Percentiles rank a stretch among this genome's conserved stretches.
Conservation (phyloP, 441 rosid species). For the Bruguiera hainesii region DNA sequence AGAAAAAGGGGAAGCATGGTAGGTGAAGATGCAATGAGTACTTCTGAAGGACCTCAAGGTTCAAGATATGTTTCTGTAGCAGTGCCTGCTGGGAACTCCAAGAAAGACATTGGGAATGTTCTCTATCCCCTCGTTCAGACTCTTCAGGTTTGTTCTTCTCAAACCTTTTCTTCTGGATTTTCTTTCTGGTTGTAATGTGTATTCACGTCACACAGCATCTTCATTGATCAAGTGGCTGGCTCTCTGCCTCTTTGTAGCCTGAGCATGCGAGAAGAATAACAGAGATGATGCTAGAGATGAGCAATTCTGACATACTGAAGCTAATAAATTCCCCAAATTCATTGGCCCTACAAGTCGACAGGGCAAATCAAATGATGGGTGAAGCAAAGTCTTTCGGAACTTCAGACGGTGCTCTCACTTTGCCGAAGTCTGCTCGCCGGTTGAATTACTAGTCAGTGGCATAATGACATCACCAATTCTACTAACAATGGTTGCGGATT, state of each 20-base stretch:
- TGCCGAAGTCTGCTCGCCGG: not conserved
- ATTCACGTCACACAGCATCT: no score
- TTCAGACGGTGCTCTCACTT: no score
- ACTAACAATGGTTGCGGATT: not conserved
- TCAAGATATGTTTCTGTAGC: slow-evolving; percentile 9
- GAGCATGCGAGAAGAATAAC: not conserved
- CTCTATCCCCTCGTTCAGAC: slow-evolving; percentile 8
- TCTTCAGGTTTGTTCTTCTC: no score
- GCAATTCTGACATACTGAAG: no score
- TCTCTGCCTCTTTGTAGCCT: no score
- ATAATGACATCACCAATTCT: not conserved
- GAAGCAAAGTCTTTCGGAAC: no score
- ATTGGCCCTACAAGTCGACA: no score
- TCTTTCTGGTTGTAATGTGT: no score
- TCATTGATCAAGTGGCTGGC: no score
- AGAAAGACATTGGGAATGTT: slow-evolving; percentile 14
- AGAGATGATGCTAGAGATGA: not conserved
- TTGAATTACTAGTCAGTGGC: not conserved
- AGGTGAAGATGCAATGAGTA: slow-evolving; percentile 10
- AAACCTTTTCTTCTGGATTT: no score
- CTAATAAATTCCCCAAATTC: no score
- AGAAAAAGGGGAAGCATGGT: slow-evolving; percentile 8
- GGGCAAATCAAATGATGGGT: no score
- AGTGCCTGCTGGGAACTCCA: slow-evolving; percentile 8
- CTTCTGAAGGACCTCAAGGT: not conserved